Evolutionary conservation across 768 basidiomycete genomes (phyloP).

Genomic region (Leccinum longicurvipes): DNA sequence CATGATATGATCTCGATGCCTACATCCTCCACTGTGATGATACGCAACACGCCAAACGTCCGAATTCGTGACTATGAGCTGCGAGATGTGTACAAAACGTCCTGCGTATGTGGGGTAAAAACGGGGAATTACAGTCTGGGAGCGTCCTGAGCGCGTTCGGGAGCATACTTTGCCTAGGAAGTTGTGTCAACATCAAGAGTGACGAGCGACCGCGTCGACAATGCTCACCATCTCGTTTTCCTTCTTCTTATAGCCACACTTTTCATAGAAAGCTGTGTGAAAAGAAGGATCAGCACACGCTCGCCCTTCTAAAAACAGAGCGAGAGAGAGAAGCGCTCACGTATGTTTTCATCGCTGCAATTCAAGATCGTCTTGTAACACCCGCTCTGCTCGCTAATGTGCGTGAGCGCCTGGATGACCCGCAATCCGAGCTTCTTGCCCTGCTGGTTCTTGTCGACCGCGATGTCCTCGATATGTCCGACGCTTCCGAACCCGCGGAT

Average conservation of each 20-base stretch:
- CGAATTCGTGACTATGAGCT: slow-evolving; percentile 3
- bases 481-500: slow-evolving; percentile 78
- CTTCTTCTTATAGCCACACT: slow-evolving; percentile 90
- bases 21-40: slow-evolving; percentile 2
- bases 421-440: slow-evolving; percentile 89
- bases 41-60: no score
- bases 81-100: slow-evolving; percentile 9
- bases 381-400: slow-evolving; percentile 74
- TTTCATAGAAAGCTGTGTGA: slow-evolving; percentile 86
- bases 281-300: slow-evolving; percentile 10
- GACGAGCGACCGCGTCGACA: not conserved
- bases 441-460: slow-evolving; percentile 83
- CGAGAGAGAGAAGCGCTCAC: slow-evolving; percentile 50
- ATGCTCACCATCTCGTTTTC: slow-evolving; percentile 84
- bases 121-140: slow-evolving; percentile 19
- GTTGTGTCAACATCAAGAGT: slow-evolving; percentile 5
- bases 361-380: slow-evolving; percentile 98
- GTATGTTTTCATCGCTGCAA: slow-evolving; percentile 86
- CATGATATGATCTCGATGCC: slow-evolving; percentile 15
- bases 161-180: slow-evolving; percentile 57
- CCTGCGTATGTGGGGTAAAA: slow-evolving; percentile 3
- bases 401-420: slow-evolving; percentile 82
- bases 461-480: slow-evolving; percentile 98
- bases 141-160: slow-evolving; percentile 29
- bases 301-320: not conserved